Evolutionary conservation across 2,329 filamentous ascomycete genomes (phyloP).

Genomic region (Tolypocladium ovalisporum): DNA sequence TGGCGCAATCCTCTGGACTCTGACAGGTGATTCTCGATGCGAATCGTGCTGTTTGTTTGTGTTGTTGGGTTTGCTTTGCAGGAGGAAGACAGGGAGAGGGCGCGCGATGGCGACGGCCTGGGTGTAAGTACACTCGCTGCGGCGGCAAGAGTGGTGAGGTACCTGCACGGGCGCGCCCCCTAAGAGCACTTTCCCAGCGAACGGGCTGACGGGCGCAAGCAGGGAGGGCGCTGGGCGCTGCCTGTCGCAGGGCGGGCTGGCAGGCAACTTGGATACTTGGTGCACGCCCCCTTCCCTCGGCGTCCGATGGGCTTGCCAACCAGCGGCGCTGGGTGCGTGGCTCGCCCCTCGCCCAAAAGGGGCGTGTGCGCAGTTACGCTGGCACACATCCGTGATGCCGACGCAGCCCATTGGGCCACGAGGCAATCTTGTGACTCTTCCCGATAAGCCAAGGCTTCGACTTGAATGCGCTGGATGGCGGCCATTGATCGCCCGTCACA

Average conservation of each 20-base stretch:
- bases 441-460: background rate
- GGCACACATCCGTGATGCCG: background rate
- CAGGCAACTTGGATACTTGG: background rate
- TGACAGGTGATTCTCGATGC: conserved; percentile 47
- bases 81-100: conserved; percentile 23
- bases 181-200: background rate
- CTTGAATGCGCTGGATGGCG: background rate
- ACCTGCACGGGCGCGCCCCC: background rate
- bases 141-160: background rate
- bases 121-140: background rate
- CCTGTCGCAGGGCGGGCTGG: background rate
- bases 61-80: conserved; percentile 38
- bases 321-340: background rate
- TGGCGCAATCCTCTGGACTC: conserved; percentile 49
- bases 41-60: conserved; percentile 37
- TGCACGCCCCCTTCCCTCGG: background rate
- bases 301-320: background rate
- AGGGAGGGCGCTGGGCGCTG: background rate
- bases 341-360: background rate
- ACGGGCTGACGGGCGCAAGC: background rate
- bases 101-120: conserved; percentile 6
- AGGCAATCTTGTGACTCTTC: background rate
- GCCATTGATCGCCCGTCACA: background rate
- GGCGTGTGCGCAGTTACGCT: background rate
- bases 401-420: conserved; percentile 1